A percentile compares a stretch with the other conserved stretches of the same genome.
Evolutionary conservation across 495 filamentous ascomycete species (phyloP).

Genomic region (Rostrohypoxylon terebratum): DNA sequence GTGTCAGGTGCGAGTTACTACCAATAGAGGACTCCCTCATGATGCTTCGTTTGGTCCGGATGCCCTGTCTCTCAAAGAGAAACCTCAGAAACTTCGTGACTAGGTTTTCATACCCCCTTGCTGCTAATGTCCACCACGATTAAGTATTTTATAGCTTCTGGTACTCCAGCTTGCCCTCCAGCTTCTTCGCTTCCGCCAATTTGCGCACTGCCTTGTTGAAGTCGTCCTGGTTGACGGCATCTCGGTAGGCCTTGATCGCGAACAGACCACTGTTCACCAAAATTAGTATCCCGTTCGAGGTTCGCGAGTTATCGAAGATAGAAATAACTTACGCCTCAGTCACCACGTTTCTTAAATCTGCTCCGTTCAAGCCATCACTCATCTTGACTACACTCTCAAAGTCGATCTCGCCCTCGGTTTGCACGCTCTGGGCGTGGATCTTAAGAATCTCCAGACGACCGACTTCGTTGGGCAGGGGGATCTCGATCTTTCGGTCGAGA

Average conservation of each 20-base stretch:
- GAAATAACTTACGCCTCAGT: slow-evolving; percentile 89
- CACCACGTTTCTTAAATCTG: slow-evolving; percentile 96
- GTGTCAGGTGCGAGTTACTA: not conserved
- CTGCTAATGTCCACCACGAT: not conserved
- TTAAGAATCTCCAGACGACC: slow-evolving; percentile 98
- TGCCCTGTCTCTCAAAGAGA: not conserved
- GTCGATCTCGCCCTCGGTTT: slow-evolving; percentile 94
- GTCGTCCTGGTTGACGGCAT: slow-evolving; percentile 96
- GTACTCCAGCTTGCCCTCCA: slow-evolving; percentile 98
- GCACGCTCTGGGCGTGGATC: slow-evolving; percentile 90
- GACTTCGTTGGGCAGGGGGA: slow-evolving; percentile 98
- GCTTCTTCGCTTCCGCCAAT: slow-evolving; percentile 96
- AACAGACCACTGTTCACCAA: slow-evolving; percentile 78
- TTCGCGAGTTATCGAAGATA: not conserved
- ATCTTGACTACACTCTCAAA: slow-evolving; percentile 99
- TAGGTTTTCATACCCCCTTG: not conserved
- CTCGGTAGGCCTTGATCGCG: slow-evolving; percentile 96
- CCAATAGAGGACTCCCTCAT: slow-evolving; percentile 10
- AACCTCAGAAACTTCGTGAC: not conserved
- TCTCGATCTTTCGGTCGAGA: slow-evolving; percentile 98
- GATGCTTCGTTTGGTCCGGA: slow-evolving; percentile 4
- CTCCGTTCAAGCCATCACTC: slow-evolving; percentile 97
- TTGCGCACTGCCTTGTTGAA: slow-evolving; percentile 99
- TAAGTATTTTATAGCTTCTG: slow-evolving; percentile 84
- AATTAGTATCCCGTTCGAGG: slow-evolving; percentile 26